Percentiles rank a stretch among this genome's conserved stretches.
Conservation (phyloP, 257 asterid species). For the Paulownia fortunei region DNA sequence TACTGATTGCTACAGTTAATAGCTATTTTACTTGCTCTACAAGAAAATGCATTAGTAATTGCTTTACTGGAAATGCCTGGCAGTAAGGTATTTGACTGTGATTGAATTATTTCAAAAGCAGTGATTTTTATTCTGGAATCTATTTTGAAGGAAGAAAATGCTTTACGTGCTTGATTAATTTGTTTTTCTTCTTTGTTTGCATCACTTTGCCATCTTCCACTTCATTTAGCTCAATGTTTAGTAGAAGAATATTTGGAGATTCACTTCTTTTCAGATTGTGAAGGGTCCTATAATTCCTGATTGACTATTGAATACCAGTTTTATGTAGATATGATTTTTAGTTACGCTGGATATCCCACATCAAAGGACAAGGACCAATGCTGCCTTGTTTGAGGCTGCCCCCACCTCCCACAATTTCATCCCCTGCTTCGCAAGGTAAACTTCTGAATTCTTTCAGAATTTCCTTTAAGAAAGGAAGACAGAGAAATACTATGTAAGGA, state of each 20-base stretch:
- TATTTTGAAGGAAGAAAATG: neutral
- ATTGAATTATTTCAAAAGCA: neutral
- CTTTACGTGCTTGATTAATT: neutral
- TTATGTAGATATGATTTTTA: constrained; percentile 38
- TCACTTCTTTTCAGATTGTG: neutral
- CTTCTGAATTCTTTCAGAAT: constrained; percentile 1
- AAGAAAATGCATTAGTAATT: neutral
- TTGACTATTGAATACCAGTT: constrained; percentile 20
- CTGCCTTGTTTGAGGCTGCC: constrained; percentile 57
- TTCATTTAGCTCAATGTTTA: constrained; percentile 13
- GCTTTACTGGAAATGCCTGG: neutral
- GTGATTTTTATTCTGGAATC: neutral
- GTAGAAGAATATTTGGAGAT: neutral
- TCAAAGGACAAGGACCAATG: constrained; percentile 47
- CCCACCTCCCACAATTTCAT: constrained; percentile 47
- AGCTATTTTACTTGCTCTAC: neutral
- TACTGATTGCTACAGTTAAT: neutral
- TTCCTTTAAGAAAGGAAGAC: neutral
- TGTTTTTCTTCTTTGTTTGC: neutral
- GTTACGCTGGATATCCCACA: constrained; percentile 30
- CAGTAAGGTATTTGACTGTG: neutral
- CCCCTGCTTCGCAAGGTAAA: constrained; percentile 76
- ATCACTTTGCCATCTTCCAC: neutral
- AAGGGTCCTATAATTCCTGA: constrained; percentile 17
- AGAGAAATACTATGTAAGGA: neutral